Evolutionary conservation across 1,284 basidiomycete genomes (phyloP).

Genomic region (Omphalotus olearius): DNA sequence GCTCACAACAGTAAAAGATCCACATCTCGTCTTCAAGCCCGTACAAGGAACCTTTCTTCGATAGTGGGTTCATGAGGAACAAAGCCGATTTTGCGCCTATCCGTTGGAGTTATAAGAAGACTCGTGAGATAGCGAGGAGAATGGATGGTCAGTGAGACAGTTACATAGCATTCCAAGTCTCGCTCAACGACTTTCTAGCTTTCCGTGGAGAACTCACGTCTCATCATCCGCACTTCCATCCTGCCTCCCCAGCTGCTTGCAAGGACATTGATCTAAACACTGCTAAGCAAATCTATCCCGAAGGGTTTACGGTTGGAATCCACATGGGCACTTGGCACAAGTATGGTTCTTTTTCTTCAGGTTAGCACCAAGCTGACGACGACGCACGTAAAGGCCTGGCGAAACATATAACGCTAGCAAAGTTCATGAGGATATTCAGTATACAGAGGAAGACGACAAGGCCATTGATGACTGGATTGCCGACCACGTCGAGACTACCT

Average conservation of each 20-base stretch:
- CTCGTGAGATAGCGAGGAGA: slow-evolving; percentile 64
- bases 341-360: slow-evolving; percentile 1
- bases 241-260: slow-evolving; percentile 53
- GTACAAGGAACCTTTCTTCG: slow-evolving; percentile 61
- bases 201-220: slow-evolving; percentile 69
- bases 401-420: slow-evolving; percentile 52
- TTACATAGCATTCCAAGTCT: neutral
- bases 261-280: slow-evolving; percentile 66
- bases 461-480: slow-evolving; percentile 69
- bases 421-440: slow-evolving; percentile 61
- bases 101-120: slow-evolving; percentile 74
- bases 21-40: slow-evolving; percentile 59
- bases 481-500: slow-evolving; percentile 73
- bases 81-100: slow-evolving; percentile 75
- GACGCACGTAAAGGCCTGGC: slow-evolving; percentile 31
- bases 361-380: neutral
- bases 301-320: slow-evolving; percentile 63
- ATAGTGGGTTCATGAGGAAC: slow-evolving; percentile 73
- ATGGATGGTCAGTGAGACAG: slow-evolving; percentile 56
- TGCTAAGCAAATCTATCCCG: slow-evolving; percentile 57
- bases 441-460: slow-evolving; percentile 60
- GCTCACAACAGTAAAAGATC: slow-evolving; percentile 35
- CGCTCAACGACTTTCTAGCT: slow-evolving; percentile 28
- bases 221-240: slow-evolving; percentile 73
- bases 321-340: slow-evolving; percentile 71